These are phyloP conservation scores for Ceratopteris richardii DNA, from an alignment of 75 land plant genomes.

Conservation along the genomic window DNA sequence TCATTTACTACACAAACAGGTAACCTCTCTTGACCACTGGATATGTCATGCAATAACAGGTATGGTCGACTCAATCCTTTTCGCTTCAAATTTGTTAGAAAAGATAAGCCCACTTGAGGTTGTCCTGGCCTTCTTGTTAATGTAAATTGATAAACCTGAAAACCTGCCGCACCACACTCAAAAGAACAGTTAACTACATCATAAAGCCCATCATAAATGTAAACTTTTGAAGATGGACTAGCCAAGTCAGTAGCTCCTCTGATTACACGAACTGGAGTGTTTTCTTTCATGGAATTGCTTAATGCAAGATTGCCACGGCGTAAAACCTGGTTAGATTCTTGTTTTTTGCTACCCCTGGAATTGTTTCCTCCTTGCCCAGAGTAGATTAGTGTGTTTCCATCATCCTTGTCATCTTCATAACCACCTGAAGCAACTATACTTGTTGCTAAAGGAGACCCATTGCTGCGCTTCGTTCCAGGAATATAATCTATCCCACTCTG, in stretches of 20 bases:
- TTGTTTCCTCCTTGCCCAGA: slow-evolving; percentile 28
- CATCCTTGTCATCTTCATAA: slow-evolving; percentile 21
- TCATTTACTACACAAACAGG: slow-evolving; percentile 74
- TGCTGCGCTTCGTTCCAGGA: slow-evolving; percentile 1
- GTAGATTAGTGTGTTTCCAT: slow-evolving; percentile 19
- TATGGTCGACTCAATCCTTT: slow-evolving; percentile 25
- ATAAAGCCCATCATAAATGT: slow-evolving; percentile 74
- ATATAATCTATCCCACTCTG: slow-evolving; percentile 29
- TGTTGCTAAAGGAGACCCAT: slow-evolving; percentile 13
- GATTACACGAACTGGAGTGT: slow-evolving; percentile 59
- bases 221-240: slow-evolving; percentile 21
- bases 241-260: slow-evolving; percentile 41
- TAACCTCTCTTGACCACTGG: slow-evolving; percentile 50
- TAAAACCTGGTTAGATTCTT: slow-evolving; percentile 36
- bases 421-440: slow-evolving; percentile 27
- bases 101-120: slow-evolving; percentile 52
- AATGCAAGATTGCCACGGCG: slow-evolving; percentile 62
- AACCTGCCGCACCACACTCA: slow-evolving; percentile 37
- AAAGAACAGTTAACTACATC: slow-evolving; percentile 44
- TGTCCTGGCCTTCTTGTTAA: slow-evolving; percentile 73
- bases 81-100: slow-evolving; percentile 38
- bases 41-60: slow-evolving; percentile 55
- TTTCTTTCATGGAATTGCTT: slow-evolving; percentile 36
- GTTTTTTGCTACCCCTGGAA: slow-evolving; percentile 3
- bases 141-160: slow-evolving; percentile 42